phyloP scores from a whole-genome alignment of 2,329 filamentous ascomycete genomes.

The Aspergillus vadensis region DNA sequence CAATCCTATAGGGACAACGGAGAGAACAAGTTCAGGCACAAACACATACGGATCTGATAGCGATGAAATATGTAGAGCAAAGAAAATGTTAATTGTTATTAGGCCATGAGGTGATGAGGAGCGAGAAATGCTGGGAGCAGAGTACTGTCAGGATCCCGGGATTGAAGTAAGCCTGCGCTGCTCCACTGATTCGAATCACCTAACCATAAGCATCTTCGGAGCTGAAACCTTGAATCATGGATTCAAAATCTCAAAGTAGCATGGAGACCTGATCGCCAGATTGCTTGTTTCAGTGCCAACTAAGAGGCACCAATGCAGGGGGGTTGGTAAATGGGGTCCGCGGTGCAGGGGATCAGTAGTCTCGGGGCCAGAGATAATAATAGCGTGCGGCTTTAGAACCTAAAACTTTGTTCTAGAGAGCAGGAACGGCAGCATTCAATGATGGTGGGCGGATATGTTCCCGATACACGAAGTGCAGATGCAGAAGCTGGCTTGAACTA shows the following conservation, averaged over 20 bases:
- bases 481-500: neutral
- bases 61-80: neutral
- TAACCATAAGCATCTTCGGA: neutral
- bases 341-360: neutral
- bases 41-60: neutral
- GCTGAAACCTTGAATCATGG: neutral
- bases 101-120: neutral
- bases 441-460: neutral
- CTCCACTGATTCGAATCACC: slow-evolving; percentile 3
- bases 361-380: neutral
- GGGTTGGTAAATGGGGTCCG: neutral
- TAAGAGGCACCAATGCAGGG: neutral
- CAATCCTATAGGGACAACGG: neutral
- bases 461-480: neutral
- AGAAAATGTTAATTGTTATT: neutral
- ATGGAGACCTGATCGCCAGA: neutral
- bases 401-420: neutral
- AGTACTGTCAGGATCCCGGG: neutral
- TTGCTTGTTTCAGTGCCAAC: neutral
- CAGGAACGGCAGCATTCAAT: neutral
- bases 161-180: slow-evolving; percentile 1
- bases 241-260: neutral
- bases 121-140: neutral
- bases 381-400: neutral
- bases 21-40: neutral